A percentile compares a stretch with the other conserved stretches of the same genome.
Conservation (phyloP, 257 asterid species). For the Solanum virginianum region DNA sequence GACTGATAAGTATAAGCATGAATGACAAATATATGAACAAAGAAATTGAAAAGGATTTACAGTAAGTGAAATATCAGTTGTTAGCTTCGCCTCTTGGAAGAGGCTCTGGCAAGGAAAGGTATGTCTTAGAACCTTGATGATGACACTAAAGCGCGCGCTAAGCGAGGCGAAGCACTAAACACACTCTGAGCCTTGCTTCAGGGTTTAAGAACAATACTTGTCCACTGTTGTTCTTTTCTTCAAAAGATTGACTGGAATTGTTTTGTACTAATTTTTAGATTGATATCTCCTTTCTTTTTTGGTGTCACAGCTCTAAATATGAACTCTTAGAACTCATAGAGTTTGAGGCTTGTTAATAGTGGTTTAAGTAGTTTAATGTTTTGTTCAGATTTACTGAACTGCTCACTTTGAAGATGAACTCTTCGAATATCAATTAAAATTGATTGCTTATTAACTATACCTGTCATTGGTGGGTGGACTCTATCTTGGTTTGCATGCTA, state of each 20-base stretch:
- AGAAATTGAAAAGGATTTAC: too few species aligned
- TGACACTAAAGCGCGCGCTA: too few species aligned
- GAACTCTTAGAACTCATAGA: neutral
- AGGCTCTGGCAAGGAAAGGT: too few species aligned
- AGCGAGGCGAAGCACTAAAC: too few species aligned
- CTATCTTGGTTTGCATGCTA: neutral
- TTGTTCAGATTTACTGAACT: neutral
- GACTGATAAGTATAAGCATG: too few species aligned
- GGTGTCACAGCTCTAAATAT: neutral
- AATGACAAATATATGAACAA: too few species aligned
- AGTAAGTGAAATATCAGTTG: too few species aligned
- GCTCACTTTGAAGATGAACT: neutral
- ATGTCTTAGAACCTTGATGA: too few species aligned
- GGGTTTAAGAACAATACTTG: too few species aligned
- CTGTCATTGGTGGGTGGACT: neutral
- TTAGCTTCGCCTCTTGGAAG: too few species aligned
- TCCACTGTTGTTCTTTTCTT: neutral
- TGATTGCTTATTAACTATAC: neutral
- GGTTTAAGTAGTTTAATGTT: neutral
- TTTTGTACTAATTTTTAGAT: neutral
- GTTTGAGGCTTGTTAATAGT: neutral
- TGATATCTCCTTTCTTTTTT: neutral
- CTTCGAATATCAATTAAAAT: neutral
- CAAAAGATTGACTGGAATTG: neutral
- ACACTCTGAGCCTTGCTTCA: too few species aligned